Evolutionary conservation across 768 basidiomycete genomes (phyloP).

Genomic region (Leccinum boreale): DNA sequence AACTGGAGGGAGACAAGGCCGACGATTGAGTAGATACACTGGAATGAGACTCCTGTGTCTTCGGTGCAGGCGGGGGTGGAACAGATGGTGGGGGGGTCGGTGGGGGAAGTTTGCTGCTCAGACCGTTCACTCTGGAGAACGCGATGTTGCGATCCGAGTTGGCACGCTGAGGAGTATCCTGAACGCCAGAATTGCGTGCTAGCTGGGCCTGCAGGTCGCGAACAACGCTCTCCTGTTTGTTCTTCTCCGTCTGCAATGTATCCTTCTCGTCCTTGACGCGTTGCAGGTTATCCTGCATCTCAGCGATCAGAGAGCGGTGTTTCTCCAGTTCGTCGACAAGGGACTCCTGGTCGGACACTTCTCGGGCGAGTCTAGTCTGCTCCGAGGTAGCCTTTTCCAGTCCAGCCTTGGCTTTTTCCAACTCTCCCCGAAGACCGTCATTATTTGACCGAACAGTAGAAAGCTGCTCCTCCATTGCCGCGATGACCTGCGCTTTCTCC

Average conservation of each 20-base stretch:
- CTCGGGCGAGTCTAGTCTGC: slow-evolving; percentile 61
- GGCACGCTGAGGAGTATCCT: slow-evolving; percentile 48
- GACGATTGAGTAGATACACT: slow-evolving; percentile 65
- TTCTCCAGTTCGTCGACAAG: slow-evolving; percentile 72
- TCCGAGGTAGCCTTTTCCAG: slow-evolving; percentile 55
- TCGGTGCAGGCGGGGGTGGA: slow-evolving; percentile 79
- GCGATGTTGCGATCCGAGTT: slow-evolving; percentile 49
- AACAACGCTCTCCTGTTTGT: slow-evolving; percentile 60
- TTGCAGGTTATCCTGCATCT: slow-evolving; percentile 75
- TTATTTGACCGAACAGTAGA: slow-evolving; percentile 37
- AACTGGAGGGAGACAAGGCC: slow-evolving; percentile 51
- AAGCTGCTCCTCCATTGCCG: slow-evolving; percentile 50
- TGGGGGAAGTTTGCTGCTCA: slow-evolving; percentile 79
- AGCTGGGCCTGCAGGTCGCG: slow-evolving; percentile 78
- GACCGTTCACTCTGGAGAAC: slow-evolving; percentile 55
- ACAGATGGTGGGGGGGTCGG: slow-evolving; percentile 80
- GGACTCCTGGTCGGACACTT: slow-evolving; percentile 72
- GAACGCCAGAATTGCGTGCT: slow-evolving; percentile 45
- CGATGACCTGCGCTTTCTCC: slow-evolving; percentile 49
- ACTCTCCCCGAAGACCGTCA: slow-evolving; percentile 39
- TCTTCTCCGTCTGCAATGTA: slow-evolving; percentile 67
- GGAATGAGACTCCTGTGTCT: slow-evolving; percentile 44
- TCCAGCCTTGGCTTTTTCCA: slow-evolving; percentile 53
- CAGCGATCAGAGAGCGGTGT: slow-evolving; percentile 71
- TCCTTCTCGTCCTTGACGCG: slow-evolving; percentile 83